A percentile compares a stretch with the other conserved stretches of the same genome.
These are phyloP conservation scores for Beauveria brongniartii DNA, from an alignment of 2,329 filamentous ascomycete genomes.

Conservation along the genomic window DNA sequence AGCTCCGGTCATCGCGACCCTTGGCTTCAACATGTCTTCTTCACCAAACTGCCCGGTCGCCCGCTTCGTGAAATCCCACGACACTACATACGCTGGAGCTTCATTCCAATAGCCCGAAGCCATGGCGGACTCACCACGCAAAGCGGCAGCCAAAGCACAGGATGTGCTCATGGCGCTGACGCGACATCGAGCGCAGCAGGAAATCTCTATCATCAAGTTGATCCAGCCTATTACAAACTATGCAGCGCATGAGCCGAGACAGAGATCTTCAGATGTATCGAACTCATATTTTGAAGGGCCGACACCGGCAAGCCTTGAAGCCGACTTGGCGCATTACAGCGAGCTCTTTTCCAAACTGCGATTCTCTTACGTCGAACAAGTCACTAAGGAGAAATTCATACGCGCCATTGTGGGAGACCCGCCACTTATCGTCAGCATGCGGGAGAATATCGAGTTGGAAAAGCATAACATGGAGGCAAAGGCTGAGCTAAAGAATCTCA, in stretches of 20 bases:
- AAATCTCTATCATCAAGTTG: conserved; percentile 68
- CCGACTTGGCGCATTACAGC: conserved; percentile 83
- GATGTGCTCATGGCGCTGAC: conserved; percentile 41
- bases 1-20: conserved; percentile 13
- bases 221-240: conserved; percentile 63
- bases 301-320: conserved; percentile 69
- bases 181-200: conserved; percentile 47
- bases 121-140: conserved; percentile 19
- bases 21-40: not conserved
- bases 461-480: conserved; percentile 62
- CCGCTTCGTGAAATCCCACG: too few relatives aligned
- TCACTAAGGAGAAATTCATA: conserved; percentile 97
- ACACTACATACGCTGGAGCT: not conserved
- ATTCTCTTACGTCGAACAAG: conserved; percentile 96
- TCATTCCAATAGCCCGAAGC: not conserved
- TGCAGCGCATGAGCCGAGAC: conserved; percentile 28
- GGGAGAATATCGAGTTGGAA: conserved; percentile 75
- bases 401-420: conserved; percentile 86
- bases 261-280: conserved; percentile 66
- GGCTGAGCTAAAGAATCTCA: conserved; percentile 67
- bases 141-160: conserved; percentile 21
- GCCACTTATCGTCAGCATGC: conserved; percentile 71
- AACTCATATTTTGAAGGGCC: conserved; percentile 55
- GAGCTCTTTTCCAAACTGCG: conserved; percentile 93
- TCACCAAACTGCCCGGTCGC: not conserved